A percentile compares a stretch with the other conserved stretches of the same genome.
phyloP scores from a whole-genome alignment of 2,329 filamentous ascomycete species.

The Fusarium begoniae region DNA sequence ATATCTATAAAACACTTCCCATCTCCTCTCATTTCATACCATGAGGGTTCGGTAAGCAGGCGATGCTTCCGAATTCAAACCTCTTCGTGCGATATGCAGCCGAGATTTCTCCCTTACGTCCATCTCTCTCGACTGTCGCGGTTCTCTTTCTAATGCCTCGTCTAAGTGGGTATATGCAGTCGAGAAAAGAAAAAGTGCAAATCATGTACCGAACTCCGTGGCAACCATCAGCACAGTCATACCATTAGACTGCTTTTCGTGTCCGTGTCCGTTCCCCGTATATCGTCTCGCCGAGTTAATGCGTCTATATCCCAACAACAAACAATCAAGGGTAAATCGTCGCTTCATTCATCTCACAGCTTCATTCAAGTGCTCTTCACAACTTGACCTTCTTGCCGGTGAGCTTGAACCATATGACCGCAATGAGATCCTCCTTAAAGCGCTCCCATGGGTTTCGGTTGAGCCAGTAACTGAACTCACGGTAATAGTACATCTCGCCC shows the following conservation, averaged over 20 bases:
- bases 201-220: slow-evolving; percentile 34
- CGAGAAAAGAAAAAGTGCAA: slow-evolving; percentile 12
- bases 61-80: slow-evolving; percentile 1
- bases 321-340: not conserved
- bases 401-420: slow-evolving; percentile 69
- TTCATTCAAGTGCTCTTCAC: slow-evolving; percentile 43
- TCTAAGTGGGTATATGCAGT: slow-evolving; percentile 38
- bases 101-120: not conserved
- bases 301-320: slow-evolving; percentile 5
- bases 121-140: slow-evolving; percentile 5
- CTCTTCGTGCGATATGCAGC: not conserved
- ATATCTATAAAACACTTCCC: slow-evolving; percentile 16
- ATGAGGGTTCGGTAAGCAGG: not conserved
- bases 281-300: slow-evolving; percentile 19
- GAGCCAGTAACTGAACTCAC: slow-evolving; percentile 87
- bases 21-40: slow-evolving; percentile 6
- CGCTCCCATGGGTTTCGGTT: slow-evolving; percentile 85
- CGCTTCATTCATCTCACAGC: not conserved
- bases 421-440: slow-evolving; percentile 73
- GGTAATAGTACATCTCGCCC: slow-evolving; percentile 97
- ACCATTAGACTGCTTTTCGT: not conserved
- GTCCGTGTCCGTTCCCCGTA: slow-evolving; percentile 23
- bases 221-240: slow-evolving; percentile 15
- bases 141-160: slow-evolving; percentile 32
- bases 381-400: slow-evolving; percentile 69